A percentile compares a stretch with the other conserved stretches of the same genome.
phyloP scores from a whole-genome alignment of 306 rosid species.

The Astragalus glycyphyllos region DNA sequence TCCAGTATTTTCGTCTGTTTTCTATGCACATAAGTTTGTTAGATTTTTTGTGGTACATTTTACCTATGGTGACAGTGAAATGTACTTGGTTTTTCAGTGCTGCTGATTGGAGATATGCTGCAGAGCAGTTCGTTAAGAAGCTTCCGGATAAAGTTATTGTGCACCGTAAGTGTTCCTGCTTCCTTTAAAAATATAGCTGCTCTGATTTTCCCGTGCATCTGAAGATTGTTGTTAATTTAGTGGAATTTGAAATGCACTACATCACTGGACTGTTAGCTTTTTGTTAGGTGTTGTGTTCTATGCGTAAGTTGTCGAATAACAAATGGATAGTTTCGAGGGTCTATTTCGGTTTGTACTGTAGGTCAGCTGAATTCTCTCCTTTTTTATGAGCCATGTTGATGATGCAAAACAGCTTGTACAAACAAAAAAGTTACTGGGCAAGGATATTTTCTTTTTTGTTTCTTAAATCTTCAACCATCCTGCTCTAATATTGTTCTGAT shows the following conservation, averaged over 20 bases:
- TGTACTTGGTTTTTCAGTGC: constrained; percentile 2
- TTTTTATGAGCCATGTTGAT: constrained; percentile 14
- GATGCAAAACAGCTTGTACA: not conserved
- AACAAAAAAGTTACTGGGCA: not conserved
- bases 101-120: constrained; percentile 33
- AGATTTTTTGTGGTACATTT: not conserved
- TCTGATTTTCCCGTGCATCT: constrained; percentile 21
- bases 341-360: constrained; percentile 22
- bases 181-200: constrained; percentile 19
- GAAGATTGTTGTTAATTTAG: constrained; percentile 8
- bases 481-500: constrained; percentile 20
- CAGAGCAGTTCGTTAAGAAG: constrained; percentile 14
- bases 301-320: constrained; percentile 30
- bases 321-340: constrained; percentile 29
- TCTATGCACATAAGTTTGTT: not conserved
- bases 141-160: constrained; percentile 31
- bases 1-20: constrained; percentile 7
- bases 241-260: constrained; percentile 1
- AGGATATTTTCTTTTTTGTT: not conserved
- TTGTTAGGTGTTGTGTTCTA: constrained; percentile 12
- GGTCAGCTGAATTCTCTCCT: not conserved
- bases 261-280: not conserved
- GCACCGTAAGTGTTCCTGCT: constrained; percentile 16
- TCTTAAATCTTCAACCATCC: not conserved
- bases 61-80: not conserved